These are phyloP conservation scores for Solidago caesia DNA, from an alignment of 129 eudicot genomes.

Conservation along the genomic window DNA sequence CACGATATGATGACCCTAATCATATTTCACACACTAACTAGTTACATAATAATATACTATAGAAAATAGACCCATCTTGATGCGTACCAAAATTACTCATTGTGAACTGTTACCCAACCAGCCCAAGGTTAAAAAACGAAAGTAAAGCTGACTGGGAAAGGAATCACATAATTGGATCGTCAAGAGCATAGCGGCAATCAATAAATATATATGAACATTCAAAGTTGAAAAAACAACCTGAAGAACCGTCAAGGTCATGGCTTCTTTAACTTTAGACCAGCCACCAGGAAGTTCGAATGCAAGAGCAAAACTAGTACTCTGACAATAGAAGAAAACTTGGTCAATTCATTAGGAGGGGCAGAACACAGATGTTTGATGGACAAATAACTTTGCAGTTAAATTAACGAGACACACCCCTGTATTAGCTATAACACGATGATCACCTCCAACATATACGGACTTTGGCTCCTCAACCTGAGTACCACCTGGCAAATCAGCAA, in stretches of 20 bases:
- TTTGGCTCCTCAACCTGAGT: conserved; percentile 53
- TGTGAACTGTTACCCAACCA: neutral
- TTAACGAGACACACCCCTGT: conserved; percentile 60
- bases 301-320: conserved; percentile 86
- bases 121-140: neutral
- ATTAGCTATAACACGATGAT: conserved; percentile 69
- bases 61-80: neutral
- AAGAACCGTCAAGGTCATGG: conserved; percentile 74
- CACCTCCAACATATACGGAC: conserved; percentile 82
- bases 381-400: neutral
- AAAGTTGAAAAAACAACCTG: conserved; percentile 42
- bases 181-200: neutral
- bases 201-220: neutral
- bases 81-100: neutral
- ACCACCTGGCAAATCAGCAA: conserved; percentile 67
- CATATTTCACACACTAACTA: no score
- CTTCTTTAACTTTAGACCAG: conserved; percentile 69
- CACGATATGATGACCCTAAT: neutral
- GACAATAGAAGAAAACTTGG: conserved; percentile 13
- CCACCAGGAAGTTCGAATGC: conserved; percentile 96
- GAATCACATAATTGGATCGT: neutral
- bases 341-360: neutral
- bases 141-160: neutral
- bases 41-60: no score
- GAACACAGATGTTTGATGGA: neutral